Conservation (phyloP, 768 basidiomycete genomes). For the Thelephora aurantiotincta region DNA sequence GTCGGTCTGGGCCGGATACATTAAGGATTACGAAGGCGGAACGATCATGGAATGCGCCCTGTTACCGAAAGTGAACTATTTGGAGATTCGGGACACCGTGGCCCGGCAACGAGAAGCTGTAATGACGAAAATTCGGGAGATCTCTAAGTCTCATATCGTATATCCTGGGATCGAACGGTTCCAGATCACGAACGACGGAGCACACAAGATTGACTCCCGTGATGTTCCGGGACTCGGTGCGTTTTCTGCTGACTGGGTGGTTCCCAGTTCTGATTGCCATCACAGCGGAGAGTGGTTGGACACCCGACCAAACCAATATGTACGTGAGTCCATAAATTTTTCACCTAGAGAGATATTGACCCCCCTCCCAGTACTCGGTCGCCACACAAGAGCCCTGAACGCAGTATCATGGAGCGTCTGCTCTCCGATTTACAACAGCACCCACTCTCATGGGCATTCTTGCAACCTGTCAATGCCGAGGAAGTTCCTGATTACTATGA, state of each 20-base stretch:
- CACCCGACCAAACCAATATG: slow-evolving; percentile 63
- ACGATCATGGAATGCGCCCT: slow-evolving; percentile 99
- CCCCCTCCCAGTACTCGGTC: slow-evolving; percentile 19
- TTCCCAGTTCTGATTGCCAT: slow-evolving; percentile 7
- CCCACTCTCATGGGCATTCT: slow-evolving; percentile 80
- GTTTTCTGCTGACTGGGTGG: slow-evolving; percentile 3
- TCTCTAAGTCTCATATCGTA: slow-evolving; percentile 77
- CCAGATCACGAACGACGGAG: slow-evolving; percentile 38
- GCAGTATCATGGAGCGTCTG: slow-evolving; percentile 59
- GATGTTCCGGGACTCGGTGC: slow-evolving; percentile 73
- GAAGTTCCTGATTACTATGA: slow-evolving; percentile 87
- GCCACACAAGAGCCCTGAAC: slow-evolving; percentile 41
- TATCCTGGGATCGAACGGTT: slow-evolving; percentile 72
- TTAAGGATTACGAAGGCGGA: slow-evolving; percentile 99
- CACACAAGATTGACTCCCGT: slow-evolving; percentile 46
- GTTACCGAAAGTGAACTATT: slow-evolving; percentile 85
- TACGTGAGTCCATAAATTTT: slow-evolving; percentile 21
- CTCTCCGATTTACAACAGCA: slow-evolving; percentile 69
- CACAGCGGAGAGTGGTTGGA: slow-evolving; percentile 87
- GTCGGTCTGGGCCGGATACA: slow-evolving; percentile 93
- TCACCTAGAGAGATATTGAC: slow-evolving; percentile 2
- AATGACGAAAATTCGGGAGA: slow-evolving; percentile 73
- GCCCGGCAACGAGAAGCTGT: slow-evolving; percentile 80
- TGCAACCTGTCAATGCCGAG: slow-evolving; percentile 58
- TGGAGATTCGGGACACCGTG: slow-evolving; percentile 65